phyloP scores from a whole-genome alignment of 495 filamentous ascomycete genomes.

The Chaetomium tenue region DNA sequence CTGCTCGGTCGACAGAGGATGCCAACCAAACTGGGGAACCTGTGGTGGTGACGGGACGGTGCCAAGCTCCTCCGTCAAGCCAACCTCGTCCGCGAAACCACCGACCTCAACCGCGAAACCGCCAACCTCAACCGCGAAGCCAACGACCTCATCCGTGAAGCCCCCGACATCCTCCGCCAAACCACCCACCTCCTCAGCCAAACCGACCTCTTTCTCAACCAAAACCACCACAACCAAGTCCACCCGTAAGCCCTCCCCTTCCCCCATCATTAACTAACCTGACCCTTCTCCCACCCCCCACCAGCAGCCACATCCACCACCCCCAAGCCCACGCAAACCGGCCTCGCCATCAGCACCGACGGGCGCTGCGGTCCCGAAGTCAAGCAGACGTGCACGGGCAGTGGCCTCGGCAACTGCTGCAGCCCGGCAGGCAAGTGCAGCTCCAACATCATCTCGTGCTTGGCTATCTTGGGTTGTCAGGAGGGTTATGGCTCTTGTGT shows the following conservation, averaged over 20 bases:
- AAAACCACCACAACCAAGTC: neutral
- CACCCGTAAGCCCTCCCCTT: neutral
- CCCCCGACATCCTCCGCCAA: neutral
- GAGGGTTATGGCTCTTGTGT: constrained; percentile 31
- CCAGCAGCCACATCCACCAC: constrained; percentile 2
- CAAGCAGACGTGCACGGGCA: constrained; percentile 39
- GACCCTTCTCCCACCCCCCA: constrained; percentile 5
- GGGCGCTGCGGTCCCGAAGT: constrained; percentile 27
- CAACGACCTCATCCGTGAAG: neutral
- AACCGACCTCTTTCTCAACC: too few relatives aligned
- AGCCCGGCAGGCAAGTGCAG: constrained; percentile 34
- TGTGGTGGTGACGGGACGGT: constrained; percentile 23
- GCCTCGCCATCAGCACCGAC: constrained; percentile 24
- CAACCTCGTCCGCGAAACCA: neutral
- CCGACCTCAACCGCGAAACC: neutral
- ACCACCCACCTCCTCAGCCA: neutral
- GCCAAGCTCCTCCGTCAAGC: neutral
- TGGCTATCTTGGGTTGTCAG: constrained; percentile 33
- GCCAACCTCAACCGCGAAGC: neutral
- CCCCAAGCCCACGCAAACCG: constrained; percentile 9
- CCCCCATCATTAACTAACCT: neutral
- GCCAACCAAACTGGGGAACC: constrained; percentile 41
- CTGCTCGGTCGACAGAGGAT: constrained; percentile 37
- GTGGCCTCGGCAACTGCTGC: constrained; percentile 42
- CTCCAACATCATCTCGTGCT: constrained; percentile 29